Base-by-base conservation (phyloP, 805 yeast genomes). In the Helenozyma rhizophorensis region DNA sequence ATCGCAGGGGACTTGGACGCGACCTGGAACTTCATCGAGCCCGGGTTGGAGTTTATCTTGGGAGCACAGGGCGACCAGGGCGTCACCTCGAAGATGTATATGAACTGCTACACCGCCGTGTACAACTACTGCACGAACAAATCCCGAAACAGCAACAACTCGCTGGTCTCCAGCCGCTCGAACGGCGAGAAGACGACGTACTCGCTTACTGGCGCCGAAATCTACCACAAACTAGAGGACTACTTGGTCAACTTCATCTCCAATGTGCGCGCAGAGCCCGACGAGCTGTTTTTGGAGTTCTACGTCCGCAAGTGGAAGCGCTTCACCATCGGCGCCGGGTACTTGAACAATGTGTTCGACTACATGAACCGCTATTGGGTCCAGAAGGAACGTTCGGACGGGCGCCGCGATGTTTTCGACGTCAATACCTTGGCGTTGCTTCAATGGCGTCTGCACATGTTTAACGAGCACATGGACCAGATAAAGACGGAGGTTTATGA, bases 321-420 rank as follows among this genome's bases (percentile, higher is more conserved):
- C 39, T 93, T 74, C 56, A 78, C 94, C 14, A 78, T 86, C 33
- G 97, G 97, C 17, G 95, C 97, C 1, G 83, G 88, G 11, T 84
- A 86, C 58, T 63, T 93, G 56, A 88, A 87, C 57, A 93, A 94
- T 55, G 89, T 94, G 5, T 85, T 93, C 51, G 96, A 90, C 56
- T 93, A 93, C 60, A 79, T 93, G 75, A 93, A 93, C 60, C 75
- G 97, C 41, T 93, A 90, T 61, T 93, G 98, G 98, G 96, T 94
- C 27, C 84, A 83, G 48, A 89, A 94, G 53, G 97, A 90, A 60
- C 74, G 97, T 52, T 83, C 87, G 26, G 97, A 90, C 55, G 97
- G 97, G 12, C 77, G 86, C 50, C 74, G 88, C 43, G 88, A 86
- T 51, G 80, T 93, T 28, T 87, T 79, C 58, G 98, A 93, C 58